Conservation (phyloP, 2,329 filamentous ascomycete genomes). For the Onygenales sp. region DNA sequence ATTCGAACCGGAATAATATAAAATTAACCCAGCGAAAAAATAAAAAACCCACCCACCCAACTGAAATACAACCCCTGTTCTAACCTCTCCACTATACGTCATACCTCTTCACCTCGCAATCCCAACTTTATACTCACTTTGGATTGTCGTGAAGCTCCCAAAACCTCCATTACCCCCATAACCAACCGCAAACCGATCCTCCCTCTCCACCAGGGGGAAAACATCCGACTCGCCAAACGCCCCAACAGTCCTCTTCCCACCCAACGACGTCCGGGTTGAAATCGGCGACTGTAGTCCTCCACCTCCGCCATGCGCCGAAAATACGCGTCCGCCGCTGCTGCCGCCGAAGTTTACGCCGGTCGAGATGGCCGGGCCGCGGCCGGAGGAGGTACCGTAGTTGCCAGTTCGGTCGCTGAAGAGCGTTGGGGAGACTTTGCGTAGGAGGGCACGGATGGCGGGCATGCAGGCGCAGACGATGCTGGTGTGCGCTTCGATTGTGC, state of each 20-base stretch:
- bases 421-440: not conserved
- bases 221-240: not conserved
- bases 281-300: not conserved
- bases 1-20: not conserved
- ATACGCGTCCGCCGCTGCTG: not conserved
- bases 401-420: not conserved
- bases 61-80: not conserved
- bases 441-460: not conserved
- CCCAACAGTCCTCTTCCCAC: not conserved
- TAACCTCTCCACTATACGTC: not conserved
- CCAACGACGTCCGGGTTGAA: not conserved
- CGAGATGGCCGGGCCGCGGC: no score
- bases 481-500: not conserved
- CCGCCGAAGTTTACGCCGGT: not conserved
- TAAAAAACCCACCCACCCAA: not conserved
- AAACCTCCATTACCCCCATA: not conserved
- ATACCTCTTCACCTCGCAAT: not conserved
- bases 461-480: not conserved
- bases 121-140: not conserved
- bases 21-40: not conserved
- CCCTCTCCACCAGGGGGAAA: not conserved
- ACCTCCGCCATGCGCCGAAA: not conserved
- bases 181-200: not conserved
- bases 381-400: not conserved
- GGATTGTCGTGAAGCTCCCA: conserved; percentile 13